Evolutionary conservation across 2,329 filamentous ascomycete genomes (phyloP), one percentile per base, ranked within the genome.

Genomic region (Penicillium sp.): DNA sequence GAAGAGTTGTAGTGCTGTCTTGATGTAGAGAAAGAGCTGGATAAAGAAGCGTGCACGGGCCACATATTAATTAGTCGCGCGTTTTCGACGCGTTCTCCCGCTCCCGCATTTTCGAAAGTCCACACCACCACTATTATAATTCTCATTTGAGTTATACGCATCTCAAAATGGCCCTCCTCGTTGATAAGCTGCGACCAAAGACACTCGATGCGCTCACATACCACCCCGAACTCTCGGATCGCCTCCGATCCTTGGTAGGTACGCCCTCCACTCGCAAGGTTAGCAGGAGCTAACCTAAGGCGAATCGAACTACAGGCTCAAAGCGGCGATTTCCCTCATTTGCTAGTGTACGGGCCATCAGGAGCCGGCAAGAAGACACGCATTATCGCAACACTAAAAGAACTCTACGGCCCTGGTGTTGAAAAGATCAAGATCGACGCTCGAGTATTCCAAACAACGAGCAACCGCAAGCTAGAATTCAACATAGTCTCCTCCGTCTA

Each of bases 351-450:
- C 73, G 95, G 95, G 0, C 95, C 95, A 1, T 97, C 93, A 0
- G 95, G 95, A 33, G 95, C 95, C 5, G 95, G 95, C 65, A 99
- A 99, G 77, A 99, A 99, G 78, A 99, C 95, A 1, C 88, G 95
- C 44, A 96, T 98, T 65, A 91, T 97, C 19, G 93, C 95, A 16
- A 98, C 93, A 0, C 80, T 99, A 3, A 96, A 96, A 74, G 93
- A 97, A 71, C 84, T 99, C 8, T 99, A 95, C 75, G 95, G 95
- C 0, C 88, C 93, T 0, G 93, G 95, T 44, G 95, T 96, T n/a
- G 96, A 99, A 72, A 98, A 97, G 83, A 99, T 99, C 83, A 98
- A 98, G 80, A 98, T 99, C 77, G 95, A 99, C 73, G 91, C 92
- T 13, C 90, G 95, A 63, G 90, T 97, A 57, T 99, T 99, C 80